These are phyloP conservation scores for Termitomyces sp. DNA, from an alignment of 768 basidiomycete species.

Conservation along the genomic window DNA sequence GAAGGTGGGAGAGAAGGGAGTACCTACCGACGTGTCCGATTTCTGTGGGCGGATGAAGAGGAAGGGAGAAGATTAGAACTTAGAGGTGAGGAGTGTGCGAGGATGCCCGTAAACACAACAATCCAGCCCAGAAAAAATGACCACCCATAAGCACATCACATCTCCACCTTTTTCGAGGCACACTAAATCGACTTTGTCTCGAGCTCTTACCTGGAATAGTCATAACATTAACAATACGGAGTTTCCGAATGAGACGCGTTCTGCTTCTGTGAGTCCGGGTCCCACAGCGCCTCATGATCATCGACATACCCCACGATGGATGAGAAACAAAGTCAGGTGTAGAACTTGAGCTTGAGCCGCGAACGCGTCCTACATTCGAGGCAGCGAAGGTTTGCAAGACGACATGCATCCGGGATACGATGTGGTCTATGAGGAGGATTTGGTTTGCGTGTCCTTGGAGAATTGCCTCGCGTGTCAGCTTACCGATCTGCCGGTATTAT, in stretches of 20 bases:
- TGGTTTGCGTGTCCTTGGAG: conserved; percentile 48
- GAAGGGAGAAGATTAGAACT: conserved; percentile 2
- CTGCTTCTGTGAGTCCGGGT: conserved; percentile 29
- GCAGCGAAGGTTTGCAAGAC: conserved; percentile 67
- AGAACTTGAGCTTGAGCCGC: conserved; percentile 18
- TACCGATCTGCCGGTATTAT: conserved; percentile 31
- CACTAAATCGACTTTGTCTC: no score
- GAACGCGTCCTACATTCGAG: conserved; percentile 67
- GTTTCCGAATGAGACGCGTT: conserved; percentile 22
- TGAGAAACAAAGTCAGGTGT: neutral
- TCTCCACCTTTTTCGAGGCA: neutral
- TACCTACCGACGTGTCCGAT: conserved; percentile 76
- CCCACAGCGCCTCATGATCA: conserved; percentile 32
- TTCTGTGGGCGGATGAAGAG: conserved; percentile 43
- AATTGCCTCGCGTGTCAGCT: conserved; percentile 39
- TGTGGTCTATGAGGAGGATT: conserved; percentile 68
- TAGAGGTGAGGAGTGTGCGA: conserved; percentile 51
- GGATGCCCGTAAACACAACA: conserved; percentile 86
- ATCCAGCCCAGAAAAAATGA: conserved; percentile 56
- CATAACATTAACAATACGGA: conserved; percentile 68
- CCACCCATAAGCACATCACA: neutral
- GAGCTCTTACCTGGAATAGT: conserved; percentile 62
- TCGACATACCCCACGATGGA: neutral
- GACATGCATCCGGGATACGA: conserved; percentile 59
- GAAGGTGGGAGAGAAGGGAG: neutral